A percentile compares a stretch with the other conserved stretches of the same genome.
Conservation (phyloP, 768 basidiomycete genomes). For the Boletus tomentosulus region DNA sequence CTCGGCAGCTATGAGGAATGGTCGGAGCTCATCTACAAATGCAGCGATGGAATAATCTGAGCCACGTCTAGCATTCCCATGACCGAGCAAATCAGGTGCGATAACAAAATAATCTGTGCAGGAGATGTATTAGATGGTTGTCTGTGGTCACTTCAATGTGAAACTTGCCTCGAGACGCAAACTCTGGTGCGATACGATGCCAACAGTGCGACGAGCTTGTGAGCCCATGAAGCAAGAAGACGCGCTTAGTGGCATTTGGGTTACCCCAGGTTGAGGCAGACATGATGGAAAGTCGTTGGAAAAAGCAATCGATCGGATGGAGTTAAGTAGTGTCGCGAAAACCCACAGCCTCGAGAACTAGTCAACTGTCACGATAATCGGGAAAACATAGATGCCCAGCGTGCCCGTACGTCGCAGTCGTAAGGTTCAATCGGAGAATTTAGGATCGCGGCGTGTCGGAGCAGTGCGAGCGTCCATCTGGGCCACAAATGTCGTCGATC, state of each 20-base stretch:
- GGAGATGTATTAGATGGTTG: too few species aligned
- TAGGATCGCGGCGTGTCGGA: too few species aligned
- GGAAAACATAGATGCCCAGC: too few species aligned
- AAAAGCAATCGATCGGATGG: too few species aligned
- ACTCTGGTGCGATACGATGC: slow-evolving; percentile 9
- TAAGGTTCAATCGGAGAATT: too few species aligned
- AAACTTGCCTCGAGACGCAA: slow-evolving; percentile 16
- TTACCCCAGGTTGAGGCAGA: slow-evolving; percentile 17
- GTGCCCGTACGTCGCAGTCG: too few species aligned
- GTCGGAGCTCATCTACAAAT: slow-evolving; percentile 10
- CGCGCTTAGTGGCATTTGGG: slow-evolving; percentile 13
- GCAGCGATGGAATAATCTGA: background rate
- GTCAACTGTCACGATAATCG: too few species aligned
- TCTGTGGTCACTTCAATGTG: background rate
- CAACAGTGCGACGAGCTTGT: slow-evolving; percentile 11
- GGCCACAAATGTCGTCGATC: too few species aligned
- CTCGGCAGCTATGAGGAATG: background rate
- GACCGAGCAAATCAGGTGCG: slow-evolving; percentile 24
- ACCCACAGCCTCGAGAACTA: too few species aligned
- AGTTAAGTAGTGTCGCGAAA: too few species aligned
- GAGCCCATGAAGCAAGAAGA: slow-evolving; percentile 20
- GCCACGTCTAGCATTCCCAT: slow-evolving; percentile 6
- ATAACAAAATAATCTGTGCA: slow-evolving; percentile 22
- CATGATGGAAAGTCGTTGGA: background rate
- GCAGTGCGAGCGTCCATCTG: too few species aligned